A percentile compares a stretch with the other conserved stretches of the same genome.
These are phyloP conservation scores for Aspergillus sp. DNA, from an alignment of 2,329 filamentous ascomycete species.

Conservation along the genomic window DNA sequence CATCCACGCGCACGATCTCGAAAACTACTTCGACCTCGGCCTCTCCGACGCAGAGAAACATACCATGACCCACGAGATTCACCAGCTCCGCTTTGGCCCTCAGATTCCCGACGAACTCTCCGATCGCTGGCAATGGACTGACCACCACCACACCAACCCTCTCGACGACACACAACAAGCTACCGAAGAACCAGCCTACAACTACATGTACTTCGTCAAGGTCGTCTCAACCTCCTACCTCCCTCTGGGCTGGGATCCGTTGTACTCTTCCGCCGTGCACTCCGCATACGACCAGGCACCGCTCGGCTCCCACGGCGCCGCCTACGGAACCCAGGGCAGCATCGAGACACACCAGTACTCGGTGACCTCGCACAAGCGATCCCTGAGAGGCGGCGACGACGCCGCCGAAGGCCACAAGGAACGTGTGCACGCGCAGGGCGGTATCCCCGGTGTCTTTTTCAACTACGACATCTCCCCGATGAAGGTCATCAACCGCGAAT, in stretches of 20 bases:
- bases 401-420: conserved; percentile 86
- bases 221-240: conserved; percentile 95
- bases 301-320: conserved; percentile 65
- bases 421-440: conserved; percentile 79
- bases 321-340: conserved; percentile 65
- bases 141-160: conserved; percentile 81
- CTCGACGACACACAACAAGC: conserved; percentile 74
- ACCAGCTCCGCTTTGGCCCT: conserved; percentile 87
- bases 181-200: conserved; percentile 78
- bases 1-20: conserved; percentile 95
- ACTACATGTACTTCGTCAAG: conserved; percentile 99
- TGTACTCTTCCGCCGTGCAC: conserved; percentile 36
- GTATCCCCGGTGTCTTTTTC: conserved; percentile 97
- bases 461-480: conserved; percentile 99
- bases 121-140: conserved; percentile 67
- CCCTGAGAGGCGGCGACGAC: conserved; percentile 76
- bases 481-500: conserved; percentile 98
- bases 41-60: conserved; percentile 62
- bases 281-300: conserved; percentile 50
- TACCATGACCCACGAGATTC: conserved; percentile 84
- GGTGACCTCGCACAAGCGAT: conserved; percentile 93
- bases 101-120: conserved; percentile 72
- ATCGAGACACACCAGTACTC: conserved; percentile 98
- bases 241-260: conserved; percentile 79
- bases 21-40: conserved; percentile 78